Conservation (phyloP, 139 green algal genomes). For the Volvox reticuliferus region DNA sequence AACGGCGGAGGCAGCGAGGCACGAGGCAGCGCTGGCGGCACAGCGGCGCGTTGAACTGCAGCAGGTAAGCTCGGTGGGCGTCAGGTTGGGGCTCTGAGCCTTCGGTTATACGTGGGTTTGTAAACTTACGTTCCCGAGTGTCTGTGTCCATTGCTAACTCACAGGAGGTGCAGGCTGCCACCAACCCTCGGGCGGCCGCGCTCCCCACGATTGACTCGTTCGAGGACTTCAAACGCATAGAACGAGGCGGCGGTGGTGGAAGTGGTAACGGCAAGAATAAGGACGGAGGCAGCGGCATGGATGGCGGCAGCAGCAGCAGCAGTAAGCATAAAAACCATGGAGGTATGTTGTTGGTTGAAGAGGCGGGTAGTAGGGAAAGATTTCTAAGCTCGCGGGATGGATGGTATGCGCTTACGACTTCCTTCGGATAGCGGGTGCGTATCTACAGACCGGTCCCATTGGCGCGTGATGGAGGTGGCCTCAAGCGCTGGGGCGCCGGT, state of each 20-base stretch:
- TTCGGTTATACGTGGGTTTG: too few relatives aligned
- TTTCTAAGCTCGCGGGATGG: too few relatives aligned
- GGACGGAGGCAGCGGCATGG: neutral
- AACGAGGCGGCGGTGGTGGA: neutral
- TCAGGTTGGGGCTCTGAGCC: too few relatives aligned
- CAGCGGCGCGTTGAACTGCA: constrained; percentile 10
- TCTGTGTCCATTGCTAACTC: too few relatives aligned
- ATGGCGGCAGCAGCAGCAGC: neutral
- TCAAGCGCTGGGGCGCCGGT: too few relatives aligned
- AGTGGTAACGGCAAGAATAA: neutral
- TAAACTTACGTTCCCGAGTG: too few relatives aligned
- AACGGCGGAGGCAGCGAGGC: constrained; percentile 28
- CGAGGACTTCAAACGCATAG: constrained; percentile 17
- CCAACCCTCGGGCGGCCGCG: neutral
- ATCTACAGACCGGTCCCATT: too few relatives aligned
- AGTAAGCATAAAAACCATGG: neutral
- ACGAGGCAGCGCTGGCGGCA: constrained; percentile 41
- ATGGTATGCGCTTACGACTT: too few relatives aligned
- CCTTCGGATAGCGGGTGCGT: too few relatives aligned
- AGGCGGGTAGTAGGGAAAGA: too few relatives aligned
- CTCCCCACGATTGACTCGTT: constrained; percentile 28
- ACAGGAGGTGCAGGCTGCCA: neutral
- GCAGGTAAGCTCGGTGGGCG: neutral
- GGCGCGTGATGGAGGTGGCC: too few relatives aligned
- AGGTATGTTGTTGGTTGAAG: too few relatives aligned